phyloP scores from a whole-genome alignment of 108 stramenopile species.

The Schizochytrium sp. region DNA sequence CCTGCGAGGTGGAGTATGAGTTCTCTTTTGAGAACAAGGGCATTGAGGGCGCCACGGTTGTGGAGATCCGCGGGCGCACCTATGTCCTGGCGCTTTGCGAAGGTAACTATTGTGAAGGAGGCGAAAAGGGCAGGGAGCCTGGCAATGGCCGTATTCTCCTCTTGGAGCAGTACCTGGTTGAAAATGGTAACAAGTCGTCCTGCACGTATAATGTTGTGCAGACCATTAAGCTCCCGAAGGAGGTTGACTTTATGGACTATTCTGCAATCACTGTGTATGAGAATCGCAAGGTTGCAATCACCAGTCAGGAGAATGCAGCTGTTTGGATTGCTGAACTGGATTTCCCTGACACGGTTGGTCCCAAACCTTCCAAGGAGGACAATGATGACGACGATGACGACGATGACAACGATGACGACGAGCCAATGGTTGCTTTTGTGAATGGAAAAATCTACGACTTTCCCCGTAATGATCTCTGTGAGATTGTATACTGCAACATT shows the following conservation, averaged over 20 bases:
- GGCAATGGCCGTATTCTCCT: conserved; percentile 80
- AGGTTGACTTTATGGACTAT: conserved; percentile 80
- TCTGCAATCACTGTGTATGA: conserved; percentile 77
- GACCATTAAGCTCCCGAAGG: conserved; percentile 73
- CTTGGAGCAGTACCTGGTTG: conserved; percentile 72
- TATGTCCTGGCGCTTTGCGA: conserved; percentile 82
- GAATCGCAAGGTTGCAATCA: conserved; percentile 76
- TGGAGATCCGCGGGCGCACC: conserved; percentile 71
- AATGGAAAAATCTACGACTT: conserved; percentile 71
- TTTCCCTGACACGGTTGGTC: conserved; percentile 67
- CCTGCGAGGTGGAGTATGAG: conserved; percentile 21
- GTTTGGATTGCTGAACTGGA: conserved; percentile 79
- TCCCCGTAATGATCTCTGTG: conserved; percentile 75
- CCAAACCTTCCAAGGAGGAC: conserved; percentile 73
- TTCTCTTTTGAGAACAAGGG: conserved; percentile 73
- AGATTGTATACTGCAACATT: conserved; percentile 83
- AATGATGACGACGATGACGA: conserved; percentile 67
- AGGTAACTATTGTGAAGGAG: conserved; percentile 82
- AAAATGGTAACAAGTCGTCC: conserved; percentile 5
- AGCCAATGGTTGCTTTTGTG: not conserved
- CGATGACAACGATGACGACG: too few species aligned
- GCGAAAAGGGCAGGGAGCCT: conserved; percentile 69
- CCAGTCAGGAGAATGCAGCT: conserved; percentile 80
- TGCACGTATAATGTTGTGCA: conserved; percentile 79
- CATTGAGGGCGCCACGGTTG: conserved; percentile 80